phyloP scores from a whole-genome alignment of 129 eudicot genomes.

The Helichrysum umbraculigerum region DNA sequence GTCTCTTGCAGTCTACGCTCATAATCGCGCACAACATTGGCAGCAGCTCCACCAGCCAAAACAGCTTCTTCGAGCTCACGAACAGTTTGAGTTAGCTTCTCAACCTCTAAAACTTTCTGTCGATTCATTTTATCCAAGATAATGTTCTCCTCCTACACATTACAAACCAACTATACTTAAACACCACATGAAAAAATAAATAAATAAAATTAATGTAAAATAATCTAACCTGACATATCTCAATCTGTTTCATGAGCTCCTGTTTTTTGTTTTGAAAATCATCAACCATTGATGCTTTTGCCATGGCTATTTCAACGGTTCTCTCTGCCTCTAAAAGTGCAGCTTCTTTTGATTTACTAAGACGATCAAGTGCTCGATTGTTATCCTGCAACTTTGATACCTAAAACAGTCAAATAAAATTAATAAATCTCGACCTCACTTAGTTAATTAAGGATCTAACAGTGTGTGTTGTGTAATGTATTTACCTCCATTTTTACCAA shows the following conservation, averaged over 20 bases:
- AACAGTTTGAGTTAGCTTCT: conserved; percentile 79
- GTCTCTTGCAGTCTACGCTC: conserved; percentile 88
- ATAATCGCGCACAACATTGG: conserved; percentile 93
- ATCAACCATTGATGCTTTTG: conserved; percentile 87
- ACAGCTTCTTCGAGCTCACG: conserved; percentile 93
- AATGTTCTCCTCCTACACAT: conserved; percentile 77
- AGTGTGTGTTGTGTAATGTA: not conserved
- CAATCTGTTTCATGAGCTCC: conserved; percentile 76
- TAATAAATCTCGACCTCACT: not conserved
- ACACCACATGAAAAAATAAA: not conserved
- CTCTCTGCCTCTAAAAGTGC: conserved; percentile 88
- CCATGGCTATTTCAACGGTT: conserved; percentile 74
- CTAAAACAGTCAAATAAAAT: conserved; percentile 35
- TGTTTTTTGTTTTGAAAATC: conserved; percentile 87
- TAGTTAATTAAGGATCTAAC: not conserved
- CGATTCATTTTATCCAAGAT: conserved; percentile 90
- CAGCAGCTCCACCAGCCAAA: conserved; percentile 96
- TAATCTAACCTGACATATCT: conserved; percentile 76
- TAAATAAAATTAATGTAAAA: conserved; percentile 14
- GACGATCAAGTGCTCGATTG: conserved; percentile 86
- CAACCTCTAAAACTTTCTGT: conserved; percentile 92
- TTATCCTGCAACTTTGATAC: conserved; percentile 86
- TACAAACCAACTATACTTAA: conserved; percentile 18
- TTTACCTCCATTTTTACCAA: conserved; percentile 72
- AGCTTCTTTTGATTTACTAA: conserved; percentile 83